Percentiles rank a stretch among this genome's conserved stretches.
Evolutionary conservation across 164 flowering plant species (phyloP).

Genomic region (Liriodendron chinense): DNA sequence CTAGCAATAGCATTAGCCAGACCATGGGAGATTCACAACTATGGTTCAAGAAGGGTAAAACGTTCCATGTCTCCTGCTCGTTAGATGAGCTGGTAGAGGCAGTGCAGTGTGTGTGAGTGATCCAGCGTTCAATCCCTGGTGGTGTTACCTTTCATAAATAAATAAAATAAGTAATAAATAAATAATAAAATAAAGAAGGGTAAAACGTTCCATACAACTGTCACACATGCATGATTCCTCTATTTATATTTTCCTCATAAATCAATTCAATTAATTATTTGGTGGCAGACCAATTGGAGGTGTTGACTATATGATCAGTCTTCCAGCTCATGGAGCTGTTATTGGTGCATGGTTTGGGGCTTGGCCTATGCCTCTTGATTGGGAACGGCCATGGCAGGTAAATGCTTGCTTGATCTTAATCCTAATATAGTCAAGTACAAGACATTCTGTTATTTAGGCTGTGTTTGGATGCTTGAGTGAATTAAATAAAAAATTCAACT

Average conservation of each 20-base stretch:
- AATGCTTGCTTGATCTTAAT: neutral
- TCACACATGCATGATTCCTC: too few relatives aligned
- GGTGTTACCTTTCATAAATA: too few relatives aligned
- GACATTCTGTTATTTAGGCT: neutral
- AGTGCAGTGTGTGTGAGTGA: too few relatives aligned
- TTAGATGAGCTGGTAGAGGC: too few relatives aligned
- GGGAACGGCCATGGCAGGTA: constrained; percentile 99
- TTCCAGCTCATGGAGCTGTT: constrained; percentile 87
- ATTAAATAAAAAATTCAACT: neutral
- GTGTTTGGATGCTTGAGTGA: neutral
- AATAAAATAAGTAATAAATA: too few relatives aligned
- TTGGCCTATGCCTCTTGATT: constrained; percentile 99
- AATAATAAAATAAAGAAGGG: too few relatives aligned
- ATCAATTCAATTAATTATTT: neutral
- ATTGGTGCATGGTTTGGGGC: constrained; percentile 99
- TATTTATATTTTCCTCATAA: neutral
- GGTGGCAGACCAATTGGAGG: constrained; percentile 51
- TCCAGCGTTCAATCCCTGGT: too few relatives aligned
- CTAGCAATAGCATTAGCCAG: too few relatives aligned
- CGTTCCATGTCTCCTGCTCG: too few relatives aligned
- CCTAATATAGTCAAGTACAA: neutral
- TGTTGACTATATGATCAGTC: constrained; percentile 65
- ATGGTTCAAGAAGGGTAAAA: neutral
- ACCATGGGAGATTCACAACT: neutral
- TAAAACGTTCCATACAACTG: too few relatives aligned